Conservation (phyloP, 192 early-diverging fungal genomes). For the Piromyces finnis region DNA sequence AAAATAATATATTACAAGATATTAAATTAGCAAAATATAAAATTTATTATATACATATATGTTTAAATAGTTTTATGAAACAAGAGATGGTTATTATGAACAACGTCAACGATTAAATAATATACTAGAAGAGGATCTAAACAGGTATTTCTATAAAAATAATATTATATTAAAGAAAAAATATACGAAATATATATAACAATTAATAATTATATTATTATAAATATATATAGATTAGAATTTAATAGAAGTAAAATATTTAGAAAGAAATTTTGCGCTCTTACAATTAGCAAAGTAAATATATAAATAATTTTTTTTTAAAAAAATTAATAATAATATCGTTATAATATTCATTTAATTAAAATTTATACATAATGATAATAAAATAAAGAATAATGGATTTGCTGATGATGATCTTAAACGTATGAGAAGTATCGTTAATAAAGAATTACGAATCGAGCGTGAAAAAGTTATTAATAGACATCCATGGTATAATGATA, state of each 20-base stretch:
- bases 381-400: background rate
- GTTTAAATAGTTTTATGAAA: background rate
- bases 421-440: background rate
- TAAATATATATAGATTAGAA: background rate
- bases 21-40: no score
- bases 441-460: background rate
- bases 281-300: background rate
- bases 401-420: background rate
- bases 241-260: background rate
- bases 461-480: conserved; percentile 3
- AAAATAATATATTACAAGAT: no score
- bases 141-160: no score
- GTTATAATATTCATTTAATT: no score
- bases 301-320: background rate
- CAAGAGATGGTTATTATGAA: background rate
- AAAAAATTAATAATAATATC: no score
- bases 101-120: background rate
- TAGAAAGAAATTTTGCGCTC: background rate
- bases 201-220: no score
- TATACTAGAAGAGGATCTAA: background rate
- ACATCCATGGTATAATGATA: conserved; percentile 35
- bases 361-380: no score
- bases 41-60: no score
- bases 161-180: no score
- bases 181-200: no score